Percentiles rank a stretch among this genome's conserved stretches.
These are phyloP conservation scores for Miscanthus lutarioriparius DNA, from an alignment of 176 grass and related monocot species.

Conservation along the genomic window DNA sequence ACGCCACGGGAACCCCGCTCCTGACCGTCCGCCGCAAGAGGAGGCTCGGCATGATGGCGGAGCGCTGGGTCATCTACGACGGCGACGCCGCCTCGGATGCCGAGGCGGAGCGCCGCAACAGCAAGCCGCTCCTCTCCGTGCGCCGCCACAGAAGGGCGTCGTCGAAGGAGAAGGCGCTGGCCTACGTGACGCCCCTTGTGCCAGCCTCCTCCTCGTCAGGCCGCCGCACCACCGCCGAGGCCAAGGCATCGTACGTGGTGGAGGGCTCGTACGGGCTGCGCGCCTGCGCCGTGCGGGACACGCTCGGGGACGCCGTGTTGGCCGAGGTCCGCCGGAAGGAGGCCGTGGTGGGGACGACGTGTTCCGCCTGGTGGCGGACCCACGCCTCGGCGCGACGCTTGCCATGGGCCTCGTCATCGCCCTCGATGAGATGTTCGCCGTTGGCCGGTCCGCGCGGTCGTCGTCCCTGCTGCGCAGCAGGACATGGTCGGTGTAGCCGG, in stretches of 20 bases:
- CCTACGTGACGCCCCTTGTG: conserved; percentile 39
- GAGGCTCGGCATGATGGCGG: background rate
- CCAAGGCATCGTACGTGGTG: conserved; percentile 25
- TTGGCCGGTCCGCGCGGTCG: background rate
- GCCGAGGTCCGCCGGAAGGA: conserved; percentile 67
- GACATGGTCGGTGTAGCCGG: conserved; percentile 44
- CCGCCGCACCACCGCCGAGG: too few relatives aligned
- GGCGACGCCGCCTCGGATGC: conserved; percentile 35
- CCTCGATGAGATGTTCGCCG: conserved; percentile 72
- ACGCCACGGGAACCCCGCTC: conserved; percentile 41
- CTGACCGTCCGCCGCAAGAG: conserved; percentile 55
- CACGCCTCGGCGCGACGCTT: conserved; percentile 35
- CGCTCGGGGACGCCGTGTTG: conserved; percentile 43
- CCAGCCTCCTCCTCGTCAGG: background rate
- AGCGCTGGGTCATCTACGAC: conserved; percentile 67
- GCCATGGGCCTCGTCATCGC: conserved; percentile 75
- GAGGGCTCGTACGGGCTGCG: conserved; percentile 73
- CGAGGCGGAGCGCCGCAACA: fast-evolving
- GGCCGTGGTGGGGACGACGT: conserved; percentile 52
- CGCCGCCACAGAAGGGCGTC: conserved; percentile 24
- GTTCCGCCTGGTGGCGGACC: conserved; percentile 48
- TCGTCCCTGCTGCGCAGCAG: conserved; percentile 15
- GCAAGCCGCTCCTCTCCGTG: conserved; percentile 49
- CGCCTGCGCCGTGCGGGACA: conserved; percentile 48
- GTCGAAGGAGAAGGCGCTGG: conserved; percentile 30